A percentile compares a stretch with the other conserved stretches of the same genome.
These are phyloP conservation scores for Diplodia corticola DNA, from an alignment of 2,329 filamentous ascomycete species.

Conservation along the genomic window DNA sequence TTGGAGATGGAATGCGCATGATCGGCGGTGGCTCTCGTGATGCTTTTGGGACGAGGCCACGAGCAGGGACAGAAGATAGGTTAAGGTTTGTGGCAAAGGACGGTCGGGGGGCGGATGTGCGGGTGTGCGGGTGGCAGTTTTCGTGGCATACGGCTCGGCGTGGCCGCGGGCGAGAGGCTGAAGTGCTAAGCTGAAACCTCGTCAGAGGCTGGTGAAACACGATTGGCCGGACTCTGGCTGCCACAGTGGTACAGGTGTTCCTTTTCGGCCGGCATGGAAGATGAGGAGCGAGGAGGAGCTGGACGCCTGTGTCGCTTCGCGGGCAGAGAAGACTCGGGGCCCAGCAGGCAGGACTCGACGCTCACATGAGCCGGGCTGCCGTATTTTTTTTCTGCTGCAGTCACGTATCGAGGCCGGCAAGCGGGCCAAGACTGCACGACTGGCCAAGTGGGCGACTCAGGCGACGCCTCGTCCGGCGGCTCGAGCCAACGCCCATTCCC, in stretches of 20 bases:
- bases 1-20: not conserved
- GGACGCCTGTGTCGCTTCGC: not conserved
- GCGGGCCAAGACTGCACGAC: not conserved
- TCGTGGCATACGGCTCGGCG: not conserved
- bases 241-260: not conserved
- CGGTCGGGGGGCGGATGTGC: too few species aligned
- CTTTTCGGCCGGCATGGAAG: not conserved
- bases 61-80: not conserved
- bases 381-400: not conserved
- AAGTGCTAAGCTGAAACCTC: not conserved
- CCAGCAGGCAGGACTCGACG: not conserved
- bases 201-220: not conserved
- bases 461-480: not conserved
- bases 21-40: not conserved
- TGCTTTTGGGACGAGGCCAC: not conserved
- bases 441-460: not conserved
- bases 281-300: not conserved
- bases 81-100: conserved; percentile 10
- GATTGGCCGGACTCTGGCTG: not conserved
- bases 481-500: conserved; percentile 10
- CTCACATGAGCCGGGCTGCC: not conserved
- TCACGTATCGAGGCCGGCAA: conserved; percentile 1
- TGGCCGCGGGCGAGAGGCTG: not conserved
- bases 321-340: too few species aligned
- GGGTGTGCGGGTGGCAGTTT: not conserved